A percentile compares a stretch with the other conserved stretches of the same genome.
phyloP scores from a whole-genome alignment of 2,329 filamentous ascomycete species.

The Ophiobolus disseminans region DNA sequence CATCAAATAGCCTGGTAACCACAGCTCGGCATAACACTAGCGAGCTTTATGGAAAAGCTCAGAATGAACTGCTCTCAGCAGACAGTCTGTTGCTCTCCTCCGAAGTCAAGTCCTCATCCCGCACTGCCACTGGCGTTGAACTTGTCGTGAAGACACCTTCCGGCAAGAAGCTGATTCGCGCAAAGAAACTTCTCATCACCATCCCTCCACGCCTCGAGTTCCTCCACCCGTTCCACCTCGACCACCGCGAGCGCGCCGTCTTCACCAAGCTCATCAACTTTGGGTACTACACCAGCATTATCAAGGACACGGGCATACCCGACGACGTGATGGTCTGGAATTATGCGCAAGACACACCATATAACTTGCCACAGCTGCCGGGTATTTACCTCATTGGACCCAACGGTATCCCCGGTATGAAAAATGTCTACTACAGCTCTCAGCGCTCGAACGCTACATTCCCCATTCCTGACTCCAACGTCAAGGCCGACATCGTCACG shows the following conservation, averaged over 20 bases:
- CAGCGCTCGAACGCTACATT: too few relatives aligned
- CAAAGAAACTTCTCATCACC: slow-evolving; percentile 53
- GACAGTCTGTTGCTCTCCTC: slow-evolving; percentile 20
- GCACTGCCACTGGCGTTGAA: slow-evolving; percentile 14
- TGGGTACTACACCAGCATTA: slow-evolving; percentile 50
- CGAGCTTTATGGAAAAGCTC: slow-evolving; percentile 24
- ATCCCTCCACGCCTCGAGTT: slow-evolving; percentile 50
- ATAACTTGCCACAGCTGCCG: slow-evolving; percentile 41
- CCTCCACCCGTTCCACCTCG: slow-evolving; percentile 49
- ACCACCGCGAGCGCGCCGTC: slow-evolving; percentile 38
- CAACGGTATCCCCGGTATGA: slow-evolving; percentile 19
- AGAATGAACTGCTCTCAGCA: slow-evolving; percentile 9
- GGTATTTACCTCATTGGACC: slow-evolving; percentile 35
- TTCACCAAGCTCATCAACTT: slow-evolving; percentile 50
- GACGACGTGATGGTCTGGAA: slow-evolving; percentile 34
- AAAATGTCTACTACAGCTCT: slow-evolving; percentile 26
- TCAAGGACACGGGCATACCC: slow-evolving; percentile 50
- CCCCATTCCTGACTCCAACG: slow-evolving; percentile 19
- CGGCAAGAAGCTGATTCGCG: slow-evolving; percentile 39
- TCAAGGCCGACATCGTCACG: slow-evolving; percentile 24
- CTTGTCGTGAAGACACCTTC: slow-evolving; percentile 20
- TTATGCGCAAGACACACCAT: slow-evolving; percentile 32
- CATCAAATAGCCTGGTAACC: too few relatives aligned
- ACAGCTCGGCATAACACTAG: slow-evolving; percentile 39
- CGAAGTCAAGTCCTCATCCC: slow-evolving; percentile 36